Evolutionary conservation across 176 grass and related monocot species (phyloP).

Genomic region (Panicum miliaceum): DNA sequence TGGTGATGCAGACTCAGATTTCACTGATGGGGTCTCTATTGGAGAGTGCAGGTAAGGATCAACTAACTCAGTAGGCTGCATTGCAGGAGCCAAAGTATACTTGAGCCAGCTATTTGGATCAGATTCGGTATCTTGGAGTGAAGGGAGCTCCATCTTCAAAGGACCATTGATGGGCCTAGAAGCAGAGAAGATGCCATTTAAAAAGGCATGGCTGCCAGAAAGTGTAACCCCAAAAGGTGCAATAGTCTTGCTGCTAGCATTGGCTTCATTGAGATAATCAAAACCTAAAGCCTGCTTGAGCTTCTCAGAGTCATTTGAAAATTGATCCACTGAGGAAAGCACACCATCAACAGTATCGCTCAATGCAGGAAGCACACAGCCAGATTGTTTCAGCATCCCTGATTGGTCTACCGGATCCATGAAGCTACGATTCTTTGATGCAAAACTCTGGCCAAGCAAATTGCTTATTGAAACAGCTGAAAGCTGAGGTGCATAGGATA

Average conservation of each 20-base stretch:
- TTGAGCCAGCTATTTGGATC: conserved; percentile 77
- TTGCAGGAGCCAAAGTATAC: conserved; percentile 50
- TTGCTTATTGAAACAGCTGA: conserved; percentile 65
- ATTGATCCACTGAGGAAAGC: conserved; percentile 59
- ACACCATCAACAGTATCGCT: conserved; percentile 50
- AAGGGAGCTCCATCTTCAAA: conserved; percentile 99
- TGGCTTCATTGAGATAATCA: conserved; percentile 60
- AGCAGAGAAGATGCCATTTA: conserved; percentile 92
- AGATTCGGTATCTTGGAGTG: conserved; percentile 98
- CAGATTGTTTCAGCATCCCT: conserved; percentile 65
- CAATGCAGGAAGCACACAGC: conserved; percentile 55
- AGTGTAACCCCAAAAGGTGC: conserved; percentile 58
- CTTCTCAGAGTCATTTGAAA: conserved; percentile 68
- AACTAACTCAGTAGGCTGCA: conserved; percentile 62
- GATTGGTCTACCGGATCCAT: conserved; percentile 58
- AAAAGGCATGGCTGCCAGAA: conserved; percentile 77
- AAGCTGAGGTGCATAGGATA: conserved; percentile 60
- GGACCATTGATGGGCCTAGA: conserved; percentile 72
- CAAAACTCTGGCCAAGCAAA: conserved; percentile 57
- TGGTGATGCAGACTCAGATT: conserved; percentile 59
- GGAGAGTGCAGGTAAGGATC: conserved; percentile 67
- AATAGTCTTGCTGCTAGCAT: conserved; percentile 59
- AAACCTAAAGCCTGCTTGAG: conserved; percentile 61
- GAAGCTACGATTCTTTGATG: conserved; percentile 57
- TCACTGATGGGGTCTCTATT: conserved; percentile 54